Evolutionary conservation across 2,329 filamentous ascomycete genomes (phyloP).

Genomic region (Penicillium sp.): DNA sequence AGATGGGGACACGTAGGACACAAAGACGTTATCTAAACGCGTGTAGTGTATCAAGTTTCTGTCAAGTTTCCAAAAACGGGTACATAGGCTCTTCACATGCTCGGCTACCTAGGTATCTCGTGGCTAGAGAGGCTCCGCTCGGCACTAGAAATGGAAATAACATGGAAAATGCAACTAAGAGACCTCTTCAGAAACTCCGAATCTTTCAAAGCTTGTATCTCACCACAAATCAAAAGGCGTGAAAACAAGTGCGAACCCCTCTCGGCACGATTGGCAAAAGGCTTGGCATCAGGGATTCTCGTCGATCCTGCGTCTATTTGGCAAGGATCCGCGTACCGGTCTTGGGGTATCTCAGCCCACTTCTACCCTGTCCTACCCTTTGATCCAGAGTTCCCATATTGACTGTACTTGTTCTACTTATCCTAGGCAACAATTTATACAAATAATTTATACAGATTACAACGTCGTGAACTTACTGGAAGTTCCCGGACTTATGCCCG

Average conservation of each 20-base stretch:
- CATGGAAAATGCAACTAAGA: no score
- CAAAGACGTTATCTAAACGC: background rate
- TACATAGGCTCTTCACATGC: conserved; percentile 23
- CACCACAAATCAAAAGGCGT: background rate
- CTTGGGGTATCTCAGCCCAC: conserved; percentile 8
- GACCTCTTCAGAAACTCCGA: no score
- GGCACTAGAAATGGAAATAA: no score
- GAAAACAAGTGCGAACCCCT: conserved; percentile 4
- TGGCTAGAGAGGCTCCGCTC: conserved; percentile 15
- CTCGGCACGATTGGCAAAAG: conserved; percentile 9
- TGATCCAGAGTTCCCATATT: background rate
- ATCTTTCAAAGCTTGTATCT: background rate
- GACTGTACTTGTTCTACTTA: background rate
- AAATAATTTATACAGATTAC: no score
- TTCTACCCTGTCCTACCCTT: conserved; percentile 9
- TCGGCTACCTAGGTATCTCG: conserved; percentile 25
- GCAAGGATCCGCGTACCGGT: conserved; percentile 18
- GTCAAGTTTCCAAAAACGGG: background rate
- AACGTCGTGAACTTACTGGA: no score
- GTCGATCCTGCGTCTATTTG: conserved; percentile 20
- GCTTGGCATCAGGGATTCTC: conserved; percentile 21
- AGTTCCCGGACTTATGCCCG: background rate
- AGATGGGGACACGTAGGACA: conserved; percentile 1
- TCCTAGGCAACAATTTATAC: no score
- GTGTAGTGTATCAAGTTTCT: background rate